Base-by-base conservation (phyloP, 176 grass and related monocot genomes). In the Panicum miliaceum region DNA sequence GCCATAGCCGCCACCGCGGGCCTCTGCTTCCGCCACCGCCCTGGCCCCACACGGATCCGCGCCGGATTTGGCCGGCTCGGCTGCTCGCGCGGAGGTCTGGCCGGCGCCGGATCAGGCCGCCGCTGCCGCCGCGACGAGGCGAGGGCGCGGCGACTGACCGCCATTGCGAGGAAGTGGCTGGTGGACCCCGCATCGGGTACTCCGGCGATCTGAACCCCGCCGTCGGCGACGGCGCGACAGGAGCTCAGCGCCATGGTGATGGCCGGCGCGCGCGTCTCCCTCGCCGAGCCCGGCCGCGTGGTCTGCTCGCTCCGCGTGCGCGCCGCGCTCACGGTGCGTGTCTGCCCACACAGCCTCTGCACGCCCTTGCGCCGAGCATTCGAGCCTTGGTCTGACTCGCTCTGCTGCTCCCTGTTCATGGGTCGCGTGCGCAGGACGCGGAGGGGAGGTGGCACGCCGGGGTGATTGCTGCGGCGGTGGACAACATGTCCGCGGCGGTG, bases 371-470 rank as follows among this genome's bases (percentile, higher is more conserved):
- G 54, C 12, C 42, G 12, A 45, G 37, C 5, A 38, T 12, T 22
- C 8, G 41, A 71, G 22, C 20, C 37, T 12, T 26, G 58, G 3
- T 27, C 58, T 61, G 23, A 61, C 25, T 12, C 29, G 23, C 10
- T 61, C 12, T 27, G 25, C 46, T 36, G 25, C 38, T 27, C 7
- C 70, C 57, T 46, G 57, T 61, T 68, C 20, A 56, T 10, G 70
- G 23, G 14, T 34, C 51, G 25, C 13, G 37, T 63, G 57, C 57
- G 34, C 76, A 91, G 83, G 89, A 91, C 75, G 81, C 40, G 54
- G 64, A 76, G 10, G 86, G 86, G 64, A 89, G 73, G 20, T 94
- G 89, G 89, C 92, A 91, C 53, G 26, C 89, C 1, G 84, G 89
- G 23, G 81, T 80, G 52, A 79, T 94, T 13, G 89, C 86, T 8